A percentile compares a stretch with the other conserved stretches of the same genome.
These are phyloP conservation scores for Geranium brycei DNA, from an alignment of 345 rosid species.

Conservation along the genomic window DNA sequence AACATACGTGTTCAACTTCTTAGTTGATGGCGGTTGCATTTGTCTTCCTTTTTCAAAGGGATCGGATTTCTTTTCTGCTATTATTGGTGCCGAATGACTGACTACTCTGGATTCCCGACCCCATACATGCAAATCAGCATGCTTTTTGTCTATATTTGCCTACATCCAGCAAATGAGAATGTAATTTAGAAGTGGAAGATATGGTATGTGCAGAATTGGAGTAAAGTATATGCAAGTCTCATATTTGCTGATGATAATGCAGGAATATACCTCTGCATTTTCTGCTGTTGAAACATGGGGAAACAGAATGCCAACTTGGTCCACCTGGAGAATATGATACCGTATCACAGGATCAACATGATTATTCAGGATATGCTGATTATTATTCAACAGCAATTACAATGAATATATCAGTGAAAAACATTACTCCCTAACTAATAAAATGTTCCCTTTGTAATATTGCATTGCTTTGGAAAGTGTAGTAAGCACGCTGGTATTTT, in stretches of 20 bases:
- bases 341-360: background rate
- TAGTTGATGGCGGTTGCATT: constrained; percentile 20
- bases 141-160: constrained; percentile 38
- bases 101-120: constrained; percentile 34
- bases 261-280: constrained; percentile 34
- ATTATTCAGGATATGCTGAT: background rate
- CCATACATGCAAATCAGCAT: constrained; percentile 30
- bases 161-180: constrained; percentile 14
- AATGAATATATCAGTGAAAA: background rate
- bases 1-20: constrained; percentile 48
- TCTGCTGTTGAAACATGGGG: constrained; percentile 32
- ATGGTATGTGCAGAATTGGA: too few species aligned
- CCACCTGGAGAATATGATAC: constrained; percentile 28
- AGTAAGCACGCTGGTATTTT: background rate
- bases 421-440: background rate
- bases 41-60: constrained; percentile 47
- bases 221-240: too few species aligned
- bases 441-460: too few species aligned
- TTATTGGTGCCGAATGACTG: constrained; percentile 84
- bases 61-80: constrained; percentile 61
- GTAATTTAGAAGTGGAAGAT: background rate
- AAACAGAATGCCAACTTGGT: constrained; percentile 40
- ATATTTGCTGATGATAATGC: background rate
- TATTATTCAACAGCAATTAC: background rate
- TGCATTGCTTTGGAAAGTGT: background rate